Evolutionary conservation across 148 eudicot genomes (phyloP).

Genomic region (Heliamphora exappendiculata): DNA sequence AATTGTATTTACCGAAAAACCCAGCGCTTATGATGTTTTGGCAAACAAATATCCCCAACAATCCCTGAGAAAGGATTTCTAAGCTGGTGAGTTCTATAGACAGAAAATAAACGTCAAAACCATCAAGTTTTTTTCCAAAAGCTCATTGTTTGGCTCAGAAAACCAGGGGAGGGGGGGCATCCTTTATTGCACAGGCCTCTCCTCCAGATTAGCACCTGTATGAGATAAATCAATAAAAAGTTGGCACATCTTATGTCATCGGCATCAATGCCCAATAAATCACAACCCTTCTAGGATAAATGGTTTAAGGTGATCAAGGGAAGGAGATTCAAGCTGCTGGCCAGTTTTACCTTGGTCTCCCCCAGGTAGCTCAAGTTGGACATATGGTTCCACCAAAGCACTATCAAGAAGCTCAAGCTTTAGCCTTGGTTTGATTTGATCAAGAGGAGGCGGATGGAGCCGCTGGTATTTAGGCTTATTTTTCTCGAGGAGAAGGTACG

Average conservation of each 20-base stretch:
- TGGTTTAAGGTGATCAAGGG: slow-evolving; percentile 50
- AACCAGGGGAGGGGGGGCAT: slow-evolving; percentile 20
- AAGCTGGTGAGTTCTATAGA: no score
- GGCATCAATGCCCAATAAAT: slow-evolving; percentile 51
- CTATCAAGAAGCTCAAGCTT: slow-evolving; percentile 33
- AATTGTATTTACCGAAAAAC: no score
- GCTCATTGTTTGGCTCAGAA: slow-evolving; percentile 1
- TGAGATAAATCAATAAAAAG: slow-evolving; percentile 49
- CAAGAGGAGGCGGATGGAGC: slow-evolving; percentile 53
- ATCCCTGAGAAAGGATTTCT: no score
- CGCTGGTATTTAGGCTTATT: slow-evolving; percentile 82
- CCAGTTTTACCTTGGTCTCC: slow-evolving; percentile 35
- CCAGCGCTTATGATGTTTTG: no score
- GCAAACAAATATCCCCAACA: no score
- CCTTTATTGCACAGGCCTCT: slow-evolving; percentile 30
- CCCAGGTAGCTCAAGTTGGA: slow-evolving; percentile 31
- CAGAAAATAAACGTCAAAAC: no score
- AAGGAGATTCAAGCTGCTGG: slow-evolving; percentile 37
- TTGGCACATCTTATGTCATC: slow-evolving; percentile 35
- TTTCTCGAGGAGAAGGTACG: slow-evolving; percentile 83
- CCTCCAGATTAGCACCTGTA: slow-evolving; percentile 67
- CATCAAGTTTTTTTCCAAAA: no score
- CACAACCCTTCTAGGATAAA: slow-evolving; percentile 87
- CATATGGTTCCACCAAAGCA: slow-evolving; percentile 23
- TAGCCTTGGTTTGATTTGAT: slow-evolving; percentile 25